Conservation (phyloP, 495 filamentous ascomycete species). For the Endocarpon pusillum region DNA sequence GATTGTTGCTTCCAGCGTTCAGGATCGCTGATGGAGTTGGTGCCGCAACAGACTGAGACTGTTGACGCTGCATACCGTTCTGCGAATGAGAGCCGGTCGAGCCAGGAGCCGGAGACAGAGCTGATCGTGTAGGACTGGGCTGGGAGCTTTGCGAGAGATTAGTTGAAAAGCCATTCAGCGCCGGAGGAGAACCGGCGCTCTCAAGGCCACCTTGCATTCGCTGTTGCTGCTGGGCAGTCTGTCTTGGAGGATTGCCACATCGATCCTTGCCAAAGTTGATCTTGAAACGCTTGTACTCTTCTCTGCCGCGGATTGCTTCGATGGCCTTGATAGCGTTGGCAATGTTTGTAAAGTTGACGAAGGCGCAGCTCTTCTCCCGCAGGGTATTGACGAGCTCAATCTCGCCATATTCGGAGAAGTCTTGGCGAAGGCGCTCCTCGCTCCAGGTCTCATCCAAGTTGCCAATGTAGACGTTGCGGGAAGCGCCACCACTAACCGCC, state of each 20-base stretch:
- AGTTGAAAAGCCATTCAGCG: slow-evolving; percentile 31
- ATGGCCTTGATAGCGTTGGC: slow-evolving; percentile 99
- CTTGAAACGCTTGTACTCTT: slow-evolving; percentile 96
- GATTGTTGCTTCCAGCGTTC: slow-evolving; percentile 68
- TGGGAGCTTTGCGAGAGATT: slow-evolving; percentile 41
- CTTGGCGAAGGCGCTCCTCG: slow-evolving; percentile 85
- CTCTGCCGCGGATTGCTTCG: slow-evolving; percentile 80
- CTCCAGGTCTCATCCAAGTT: slow-evolving; percentile 95
- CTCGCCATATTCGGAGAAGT: slow-evolving; percentile 95
- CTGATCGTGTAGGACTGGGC: slow-evolving; percentile 49
- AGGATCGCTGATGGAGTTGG: slow-evolving; percentile 53
- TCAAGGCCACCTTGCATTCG: slow-evolving; percentile 31
- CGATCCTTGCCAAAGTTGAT: slow-evolving; percentile 99
- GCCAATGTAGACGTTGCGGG: slow-evolving; percentile 92
- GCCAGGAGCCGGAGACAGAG: slow-evolving; percentile 35
- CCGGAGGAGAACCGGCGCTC: slow-evolving; percentile 48
- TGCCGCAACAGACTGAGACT: slow-evolving; percentile 32
- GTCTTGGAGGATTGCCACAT: slow-evolving; percentile 88
- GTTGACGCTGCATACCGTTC: slow-evolving; percentile 26
- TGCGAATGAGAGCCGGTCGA: slow-evolving; percentile 34
- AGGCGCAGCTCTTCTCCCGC: slow-evolving; percentile 96
- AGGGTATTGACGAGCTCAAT: slow-evolving; percentile 95
- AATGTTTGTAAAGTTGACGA: slow-evolving; percentile 99
- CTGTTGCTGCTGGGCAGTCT: slow-evolving; percentile 48
- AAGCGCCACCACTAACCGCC: slow-evolving; percentile 86